A percentile compares a stretch with the other conserved stretches of the same genome.
Evolutionary conservation across 1,284 basidiomycete genomes (phyloP).

Genomic region (Apiotrichum gamsii): DNA sequence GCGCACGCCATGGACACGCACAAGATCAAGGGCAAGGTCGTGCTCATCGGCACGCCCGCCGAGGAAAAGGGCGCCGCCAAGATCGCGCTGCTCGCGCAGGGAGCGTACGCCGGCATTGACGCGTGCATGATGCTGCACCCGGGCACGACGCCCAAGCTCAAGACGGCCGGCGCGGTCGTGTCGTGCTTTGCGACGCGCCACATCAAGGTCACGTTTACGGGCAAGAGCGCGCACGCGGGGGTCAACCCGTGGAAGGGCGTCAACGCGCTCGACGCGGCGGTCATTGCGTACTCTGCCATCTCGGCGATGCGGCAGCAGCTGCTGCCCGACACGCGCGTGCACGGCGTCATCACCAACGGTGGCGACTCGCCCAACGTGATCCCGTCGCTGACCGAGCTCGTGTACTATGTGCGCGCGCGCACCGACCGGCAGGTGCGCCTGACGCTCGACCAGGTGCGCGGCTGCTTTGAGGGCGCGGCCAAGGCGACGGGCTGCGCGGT

Average conservation of each 20-base stretch:
- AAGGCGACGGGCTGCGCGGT: slow-evolving; percentile 63
- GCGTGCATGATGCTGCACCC: slow-evolving; percentile 31
- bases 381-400: slow-evolving; percentile 66
- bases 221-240: slow-evolving; percentile 62
- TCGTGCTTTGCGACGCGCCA: slow-evolving; percentile 27
- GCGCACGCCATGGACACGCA: slow-evolving; percentile 34
- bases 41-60: slow-evolving; percentile 50
- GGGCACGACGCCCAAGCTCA: too few relatives aligned
- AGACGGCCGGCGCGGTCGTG: slow-evolving; percentile 21
- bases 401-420: slow-evolving; percentile 62
- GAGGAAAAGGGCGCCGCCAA: slow-evolving; percentile 82
- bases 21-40: slow-evolving; percentile 35
- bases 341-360: slow-evolving; percentile 48
- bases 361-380: slow-evolving; percentile 60
- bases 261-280: slow-evolving; percentile 78
- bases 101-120: slow-evolving; percentile 60
- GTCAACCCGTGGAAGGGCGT: slow-evolving; percentile 58
- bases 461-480: slow-evolving; percentile 61
- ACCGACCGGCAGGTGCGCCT: slow-evolving; percentile 54
- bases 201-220: slow-evolving; percentile 30
- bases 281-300: slow-evolving; percentile 67
- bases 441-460: slow-evolving; percentile 54
- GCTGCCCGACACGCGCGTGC: slow-evolving; percentile 13
- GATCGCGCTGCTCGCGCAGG: slow-evolving; percentile 60
- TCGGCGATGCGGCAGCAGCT: slow-evolving; percentile 67